Base-by-base conservation (phyloP, 768 basidiomycete genomes). In the Suillus spraguei region DNA sequence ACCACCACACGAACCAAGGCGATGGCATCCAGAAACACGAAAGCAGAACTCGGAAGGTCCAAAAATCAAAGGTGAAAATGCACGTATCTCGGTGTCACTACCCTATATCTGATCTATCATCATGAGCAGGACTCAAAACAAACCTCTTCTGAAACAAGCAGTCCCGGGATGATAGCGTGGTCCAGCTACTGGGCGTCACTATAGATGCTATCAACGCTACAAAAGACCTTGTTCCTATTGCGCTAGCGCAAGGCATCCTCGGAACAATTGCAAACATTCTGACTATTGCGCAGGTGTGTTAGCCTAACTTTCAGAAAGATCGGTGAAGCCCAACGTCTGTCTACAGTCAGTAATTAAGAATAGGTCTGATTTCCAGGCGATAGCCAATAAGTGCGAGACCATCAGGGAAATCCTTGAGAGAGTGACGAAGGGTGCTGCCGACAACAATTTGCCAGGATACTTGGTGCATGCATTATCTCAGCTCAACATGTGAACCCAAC, bases 401-500 rank as follows among this genome's bases (percentile, higher is more conserved):
- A 56, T 56, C 32, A 42, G 14, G 14, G 9, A 32, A 16, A 38
- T 59, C 20, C 61, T 62, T 13, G 38, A n/a, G 39, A n/a, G n/a
- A 39, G 24, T 20, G 2, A 56, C 55, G 4, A 24, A 28, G 9
- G n/a, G 17, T 17, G 38, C 32, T 20, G 32, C 39, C 6, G 5
- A 39, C 1, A 28, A 59, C 5, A 20, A 22, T 9, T 20, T 39
- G 17, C 2, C 2, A 41, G 36, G n/a, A 13, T n/a, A 20, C 13
- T 24, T 62, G 28, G 17, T 33, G 9, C 35, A 41, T 28, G 54
- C 32, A 13, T 22, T 59, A 33, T 16, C 58, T 3, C 24, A 39
- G 10, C 39, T 62, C 1, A 62, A 62, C 17, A 24, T 16, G 61
- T 62, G 17, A 59, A 39, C 9, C 8, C 28, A n/a, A 38, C n/a